Evolutionary conservation across 768 basidiomycete genomes (phyloP).

Genomic region (Suillus alpinus): DNA sequence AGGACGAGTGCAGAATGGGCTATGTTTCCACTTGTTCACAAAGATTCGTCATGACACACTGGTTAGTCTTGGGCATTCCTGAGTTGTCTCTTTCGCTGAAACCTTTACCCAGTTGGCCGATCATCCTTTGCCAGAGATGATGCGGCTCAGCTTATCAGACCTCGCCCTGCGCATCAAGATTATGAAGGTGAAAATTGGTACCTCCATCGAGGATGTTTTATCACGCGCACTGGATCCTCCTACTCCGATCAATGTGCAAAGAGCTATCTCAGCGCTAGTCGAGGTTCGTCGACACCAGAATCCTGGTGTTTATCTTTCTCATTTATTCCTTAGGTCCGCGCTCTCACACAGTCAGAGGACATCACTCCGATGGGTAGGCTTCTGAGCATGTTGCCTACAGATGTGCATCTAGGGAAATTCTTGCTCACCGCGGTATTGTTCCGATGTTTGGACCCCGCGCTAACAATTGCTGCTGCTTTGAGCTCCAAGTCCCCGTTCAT

Average conservation of each 20-base stretch:
- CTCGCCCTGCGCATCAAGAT: constrained; percentile 91
- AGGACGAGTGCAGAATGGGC: constrained; percentile 83
- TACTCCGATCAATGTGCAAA: constrained; percentile 77
- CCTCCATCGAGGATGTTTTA: constrained; percentile 87
- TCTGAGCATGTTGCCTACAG: constrained; percentile 89
- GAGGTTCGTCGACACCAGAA: constrained; percentile 50
- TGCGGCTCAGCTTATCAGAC: constrained; percentile 88
- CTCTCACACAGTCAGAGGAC: constrained; percentile 80
- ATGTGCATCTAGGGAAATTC: constrained; percentile 95
- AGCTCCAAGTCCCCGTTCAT: constrained; percentile 94
- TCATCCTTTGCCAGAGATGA: constrained; percentile 93
- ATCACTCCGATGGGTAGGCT: constrained; percentile 93
- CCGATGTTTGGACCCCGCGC: constrained; percentile 90
- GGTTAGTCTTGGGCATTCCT: constrained; percentile 33
- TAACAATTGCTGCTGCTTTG: constrained; percentile 91
- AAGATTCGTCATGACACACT: constrained; percentile 80
- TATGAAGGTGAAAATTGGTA: constrained; percentile 82
- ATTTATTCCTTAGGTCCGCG: constrained; percentile 58
- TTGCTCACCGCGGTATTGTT: constrained; percentile 81
- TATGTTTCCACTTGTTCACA: constrained; percentile 96
- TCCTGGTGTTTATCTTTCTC: constrained; percentile 1
- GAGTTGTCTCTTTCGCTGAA: constrained; percentile 3
- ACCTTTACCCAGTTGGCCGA: constrained; percentile 65
- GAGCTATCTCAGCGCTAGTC: constrained; percentile 86
- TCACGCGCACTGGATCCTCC: constrained; percentile 90